phyloP scores from a whole-genome alignment of 306 rosid genomes.

The Castanea crenata region DNA sequence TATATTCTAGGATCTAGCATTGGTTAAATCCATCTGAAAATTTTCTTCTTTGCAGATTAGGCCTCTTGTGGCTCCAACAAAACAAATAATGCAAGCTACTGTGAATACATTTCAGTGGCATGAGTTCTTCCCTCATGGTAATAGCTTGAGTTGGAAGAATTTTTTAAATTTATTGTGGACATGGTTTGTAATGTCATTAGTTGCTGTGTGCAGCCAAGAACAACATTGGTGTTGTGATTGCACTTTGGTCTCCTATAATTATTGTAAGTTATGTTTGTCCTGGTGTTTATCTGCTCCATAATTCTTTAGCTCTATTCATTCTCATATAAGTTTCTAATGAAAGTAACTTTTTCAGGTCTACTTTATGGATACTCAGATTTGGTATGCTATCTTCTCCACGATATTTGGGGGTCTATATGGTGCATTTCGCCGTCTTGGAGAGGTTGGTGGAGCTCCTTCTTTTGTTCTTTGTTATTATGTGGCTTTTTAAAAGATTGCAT shows the following conservation, averaged over 20 bases:
- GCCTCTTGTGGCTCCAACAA: conserved; percentile 91
- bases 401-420: conserved; percentile 91
- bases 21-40: conserved; percentile 17
- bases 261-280: conserved; percentile 59
- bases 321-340: conserved; percentile 1
- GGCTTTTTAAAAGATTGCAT: too few relatives aligned
- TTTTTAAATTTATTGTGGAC: conserved; percentile 11
- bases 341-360: conserved; percentile 59
- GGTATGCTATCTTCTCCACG: conserved; percentile 97
- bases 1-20: not conserved
- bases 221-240: conserved; percentile 87
- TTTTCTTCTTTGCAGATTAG: conserved; percentile 62
- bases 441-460: conserved; percentile 56
- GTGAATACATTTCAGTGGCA: conserved; percentile 66
- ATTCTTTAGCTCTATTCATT: conserved; percentile 17
- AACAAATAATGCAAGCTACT: conserved; percentile 58
- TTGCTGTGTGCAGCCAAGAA: conserved; percentile 62
- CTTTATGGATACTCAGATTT: conserved; percentile 98
- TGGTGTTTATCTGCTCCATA: conserved; percentile 6
- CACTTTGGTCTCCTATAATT: conserved; percentile 87
- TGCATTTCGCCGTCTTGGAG: conserved; percentile 95
- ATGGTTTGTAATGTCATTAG: conserved; percentile 27
- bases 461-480: conserved; percentile 7
- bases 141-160: conserved; percentile 14
- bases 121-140: conserved; percentile 95